Evolutionary conservation across 2,329 filamentous ascomycete genomes (phyloP).

Genomic region (Metarhizium sp.): DNA sequence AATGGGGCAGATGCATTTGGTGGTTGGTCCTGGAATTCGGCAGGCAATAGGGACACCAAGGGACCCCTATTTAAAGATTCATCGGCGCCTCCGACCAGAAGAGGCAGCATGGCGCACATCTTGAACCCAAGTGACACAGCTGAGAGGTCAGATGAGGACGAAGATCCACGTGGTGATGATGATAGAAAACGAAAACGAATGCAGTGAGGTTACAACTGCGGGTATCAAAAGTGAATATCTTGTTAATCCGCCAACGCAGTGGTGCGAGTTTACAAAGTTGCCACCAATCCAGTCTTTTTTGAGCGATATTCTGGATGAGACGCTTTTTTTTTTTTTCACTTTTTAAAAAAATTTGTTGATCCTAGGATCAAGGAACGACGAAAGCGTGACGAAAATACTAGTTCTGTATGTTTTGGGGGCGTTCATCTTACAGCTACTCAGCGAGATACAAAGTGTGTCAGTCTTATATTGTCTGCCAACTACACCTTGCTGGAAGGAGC

Average conservation of each 20-base stretch:
- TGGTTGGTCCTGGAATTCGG: conserved; percentile 47
- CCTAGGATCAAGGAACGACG: neutral
- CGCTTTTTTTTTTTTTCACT: neutral
- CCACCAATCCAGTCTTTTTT: neutral
- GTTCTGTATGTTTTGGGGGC: neutral
- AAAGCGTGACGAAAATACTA: neutral
- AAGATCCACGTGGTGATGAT: conserved; percentile 44
- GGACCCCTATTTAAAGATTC: conserved; percentile 42
- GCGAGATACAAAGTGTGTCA: neutral
- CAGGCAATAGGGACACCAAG: conserved; percentile 37
- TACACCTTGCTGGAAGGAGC: neutral
- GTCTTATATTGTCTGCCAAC: neutral
- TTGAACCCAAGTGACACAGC: conserved; percentile 50
- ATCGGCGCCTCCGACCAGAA: conserved; percentile 45
- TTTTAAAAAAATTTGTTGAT: neutral
- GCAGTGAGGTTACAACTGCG: conserved; percentile 22
- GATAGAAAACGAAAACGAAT: conserved; percentile 55
- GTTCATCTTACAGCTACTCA: neutral
- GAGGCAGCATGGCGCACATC: conserved; percentile 55
- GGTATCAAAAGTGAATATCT: neutral
- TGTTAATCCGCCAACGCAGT: neutral
- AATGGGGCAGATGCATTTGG: conserved; percentile 36
- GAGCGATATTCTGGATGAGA: neutral
- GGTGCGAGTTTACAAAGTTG: neutral
- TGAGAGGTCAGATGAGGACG: conserved; percentile 47